A percentile compares a stretch with the other conserved stretches of the same genome.
Conservation (phyloP, 805 yeast species). For the Cyberlindnera americana region DNA sequence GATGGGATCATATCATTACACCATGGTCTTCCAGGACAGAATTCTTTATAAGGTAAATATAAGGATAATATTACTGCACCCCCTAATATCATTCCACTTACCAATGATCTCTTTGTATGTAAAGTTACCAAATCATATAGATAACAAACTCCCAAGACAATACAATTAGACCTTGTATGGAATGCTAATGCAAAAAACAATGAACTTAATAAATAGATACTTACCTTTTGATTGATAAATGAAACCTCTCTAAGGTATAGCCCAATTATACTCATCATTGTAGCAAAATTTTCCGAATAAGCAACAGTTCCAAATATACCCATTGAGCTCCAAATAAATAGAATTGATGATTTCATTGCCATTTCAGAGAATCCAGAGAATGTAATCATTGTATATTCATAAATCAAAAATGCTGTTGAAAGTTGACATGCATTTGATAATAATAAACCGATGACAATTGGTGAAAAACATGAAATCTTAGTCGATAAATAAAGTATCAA, state of each 20-base stretch:
- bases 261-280: constrained; percentile 56
- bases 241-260: constrained; percentile 39
- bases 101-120: constrained; percentile 32
- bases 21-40: constrained; percentile 78
- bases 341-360: constrained; percentile 37
- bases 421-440: constrained; percentile 53
- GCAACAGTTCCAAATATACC: constrained; percentile 73
- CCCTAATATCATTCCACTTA: constrained; percentile 57
- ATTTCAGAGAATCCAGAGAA: constrained; percentile 25
- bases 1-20: constrained; percentile 57
- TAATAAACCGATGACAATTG: constrained; percentile 44
- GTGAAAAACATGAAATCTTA: constrained; percentile 17
- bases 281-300: constrained; percentile 74
- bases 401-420: constrained; percentile 45
- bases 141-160: constrained; percentile 67
- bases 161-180: constrained; percentile 70
- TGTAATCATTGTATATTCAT: constrained; percentile 40
- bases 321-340: constrained; percentile 67
- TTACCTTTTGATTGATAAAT: background rate
- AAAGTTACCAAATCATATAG: constrained; percentile 46
- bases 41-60: constrained; percentile 48
- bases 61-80: constrained; percentile 44
- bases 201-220: constrained; percentile 18
- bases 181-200: constrained; percentile 51
- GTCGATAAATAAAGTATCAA: constrained; percentile 31